These are phyloP conservation scores for Suhomyces xylopsoci DNA, from an alignment of 805 yeast genomes.

Conservation along the genomic window DNA sequence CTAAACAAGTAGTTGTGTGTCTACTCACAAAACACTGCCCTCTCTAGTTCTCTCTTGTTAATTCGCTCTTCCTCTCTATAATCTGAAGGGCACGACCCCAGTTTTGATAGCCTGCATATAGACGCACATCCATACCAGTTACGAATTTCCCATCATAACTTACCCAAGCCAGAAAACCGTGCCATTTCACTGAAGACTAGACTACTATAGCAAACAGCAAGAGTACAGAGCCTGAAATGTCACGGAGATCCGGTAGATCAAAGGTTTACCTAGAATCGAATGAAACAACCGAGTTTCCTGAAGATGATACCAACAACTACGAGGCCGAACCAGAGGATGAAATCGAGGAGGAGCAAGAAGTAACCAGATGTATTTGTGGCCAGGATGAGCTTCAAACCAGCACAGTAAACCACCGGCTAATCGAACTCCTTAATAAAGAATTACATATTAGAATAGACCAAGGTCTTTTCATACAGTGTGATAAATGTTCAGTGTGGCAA, in stretches of 20 bases:
- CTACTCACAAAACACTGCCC: no score
- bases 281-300: constrained; percentile 11
- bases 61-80: not conserved
- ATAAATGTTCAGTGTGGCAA: constrained; percentile 93
- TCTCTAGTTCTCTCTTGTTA: not conserved
- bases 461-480: constrained; percentile 81
- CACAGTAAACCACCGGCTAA: constrained; percentile 23
- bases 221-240: constrained; percentile 13
- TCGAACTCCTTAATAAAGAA: constrained; percentile 25
- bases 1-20: no score
- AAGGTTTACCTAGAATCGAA: constrained; percentile 15
- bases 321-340: constrained; percentile 23
- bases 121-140: not conserved
- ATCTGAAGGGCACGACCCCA: not conserved
- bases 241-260: constrained; percentile 31
- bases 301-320: constrained; percentile 16
- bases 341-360: constrained; percentile 38
- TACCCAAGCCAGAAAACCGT: not conserved
- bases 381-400: constrained; percentile 33
- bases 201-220: not conserved
- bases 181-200: not conserved
- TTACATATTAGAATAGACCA: constrained; percentile 42
- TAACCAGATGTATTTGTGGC: constrained; percentile 43
- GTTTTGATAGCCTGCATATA: not conserved
- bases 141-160: not conserved